Evolutionary conservation across 305 asterid genomes (phyloP).

Genomic region (Fraxinus dipetala): DNA sequence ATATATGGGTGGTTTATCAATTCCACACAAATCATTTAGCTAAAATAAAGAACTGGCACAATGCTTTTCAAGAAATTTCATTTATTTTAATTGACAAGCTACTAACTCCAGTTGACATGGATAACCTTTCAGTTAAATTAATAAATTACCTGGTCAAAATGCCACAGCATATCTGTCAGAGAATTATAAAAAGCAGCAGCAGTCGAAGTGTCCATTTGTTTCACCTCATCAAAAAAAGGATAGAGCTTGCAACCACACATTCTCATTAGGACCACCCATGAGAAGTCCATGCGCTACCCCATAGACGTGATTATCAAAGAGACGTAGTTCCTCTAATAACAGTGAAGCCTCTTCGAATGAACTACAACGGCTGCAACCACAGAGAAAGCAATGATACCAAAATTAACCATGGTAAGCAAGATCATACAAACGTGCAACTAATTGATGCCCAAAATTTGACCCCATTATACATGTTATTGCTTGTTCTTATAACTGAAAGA

Average conservation of each 20-base stretch:
- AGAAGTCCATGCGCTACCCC: conserved; percentile 97
- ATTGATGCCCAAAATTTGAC: conserved; percentile 9
- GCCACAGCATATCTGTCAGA: conserved; percentile 92
- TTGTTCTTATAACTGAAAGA: background rate
- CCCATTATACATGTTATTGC: background rate
- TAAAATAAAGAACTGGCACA: background rate
- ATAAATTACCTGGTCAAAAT: conserved; percentile 78
- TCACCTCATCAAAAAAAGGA: conserved; percentile 78
- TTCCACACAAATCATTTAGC: background rate
- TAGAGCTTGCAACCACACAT: conserved; percentile 72
- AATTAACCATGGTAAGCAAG: background rate
- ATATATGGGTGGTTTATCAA: too few species aligned
- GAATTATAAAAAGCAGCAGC: conserved; percentile 95
- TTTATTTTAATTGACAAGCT: background rate
- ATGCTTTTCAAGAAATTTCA: background rate
- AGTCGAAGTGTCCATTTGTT: conserved; percentile 83
- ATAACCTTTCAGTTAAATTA: background rate
- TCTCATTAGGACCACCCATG: conserved; percentile 66
- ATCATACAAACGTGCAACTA: background rate
- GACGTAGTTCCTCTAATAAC: conserved; percentile 76
- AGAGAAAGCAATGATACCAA: conserved; percentile 7
- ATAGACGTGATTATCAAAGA: conserved; percentile 75
- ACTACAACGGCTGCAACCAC: conserved; percentile 70
- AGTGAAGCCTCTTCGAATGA: conserved; percentile 88
- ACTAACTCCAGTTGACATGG: background rate